Conservation (phyloP, 2,329 filamentous ascomycete genomes). For the Xylariomycetidae sp. region DNA sequence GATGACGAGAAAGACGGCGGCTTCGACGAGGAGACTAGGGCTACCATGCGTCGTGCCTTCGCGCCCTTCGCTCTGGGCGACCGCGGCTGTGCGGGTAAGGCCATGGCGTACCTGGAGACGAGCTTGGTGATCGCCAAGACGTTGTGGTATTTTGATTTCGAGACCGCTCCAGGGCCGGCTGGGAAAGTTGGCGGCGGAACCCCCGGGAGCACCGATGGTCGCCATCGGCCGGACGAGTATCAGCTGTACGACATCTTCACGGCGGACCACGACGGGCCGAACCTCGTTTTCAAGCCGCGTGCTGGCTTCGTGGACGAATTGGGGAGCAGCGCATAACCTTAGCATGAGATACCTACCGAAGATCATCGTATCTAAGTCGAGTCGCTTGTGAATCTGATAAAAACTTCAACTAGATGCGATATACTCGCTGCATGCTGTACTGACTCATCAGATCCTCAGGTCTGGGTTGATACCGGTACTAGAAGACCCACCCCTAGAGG, state of each 20-base stretch:
- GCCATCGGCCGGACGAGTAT: conserved; percentile 1
- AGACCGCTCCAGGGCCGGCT: background rate
- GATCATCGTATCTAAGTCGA: too few species aligned
- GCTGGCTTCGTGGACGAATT: too few species aligned
- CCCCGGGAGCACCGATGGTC: background rate
- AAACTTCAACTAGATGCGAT: too few species aligned
- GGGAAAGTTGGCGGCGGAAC: background rate
- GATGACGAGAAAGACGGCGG: background rate
- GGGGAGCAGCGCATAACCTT: too few species aligned
- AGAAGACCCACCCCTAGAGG: too few species aligned
- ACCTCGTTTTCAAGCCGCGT: background rate
- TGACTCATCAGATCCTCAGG: too few species aligned
- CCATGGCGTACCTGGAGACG: conserved; percentile 6
- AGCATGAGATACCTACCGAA: too few species aligned
- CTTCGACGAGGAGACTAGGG: background rate
- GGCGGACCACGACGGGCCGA: background rate
- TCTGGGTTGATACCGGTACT: too few species aligned
- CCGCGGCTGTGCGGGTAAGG: conserved; percentile 5
- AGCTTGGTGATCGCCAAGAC: conserved; percentile 5
- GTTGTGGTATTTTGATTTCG: conserved; percentile 6
- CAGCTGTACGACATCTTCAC: conserved; percentile 1
- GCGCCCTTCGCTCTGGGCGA: conserved; percentile 5
- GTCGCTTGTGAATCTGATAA: too few species aligned
- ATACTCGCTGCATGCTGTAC: too few species aligned
- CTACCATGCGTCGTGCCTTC: conserved; percentile 4